Conservation (phyloP, 2,329 filamentous ascomycete genomes). For the Colletotrichum cereale region DNA sequence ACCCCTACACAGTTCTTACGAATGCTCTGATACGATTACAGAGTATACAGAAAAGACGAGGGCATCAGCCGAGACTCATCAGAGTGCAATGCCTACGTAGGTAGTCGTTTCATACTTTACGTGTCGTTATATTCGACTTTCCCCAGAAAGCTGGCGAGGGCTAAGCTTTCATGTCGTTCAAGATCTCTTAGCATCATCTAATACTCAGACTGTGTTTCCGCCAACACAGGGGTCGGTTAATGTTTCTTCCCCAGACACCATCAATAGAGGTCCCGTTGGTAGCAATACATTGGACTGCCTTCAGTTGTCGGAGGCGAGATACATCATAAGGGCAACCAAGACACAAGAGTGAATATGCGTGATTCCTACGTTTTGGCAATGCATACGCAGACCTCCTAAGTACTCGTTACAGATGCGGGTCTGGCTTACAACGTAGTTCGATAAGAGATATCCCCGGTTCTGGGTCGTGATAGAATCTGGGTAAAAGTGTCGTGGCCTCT, state of each 20-base stretch:
- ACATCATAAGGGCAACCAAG: not conserved
- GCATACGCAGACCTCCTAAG: not conserved
- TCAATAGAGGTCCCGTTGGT: not conserved
- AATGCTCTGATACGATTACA: not conserved
- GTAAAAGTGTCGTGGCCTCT: not conserved
- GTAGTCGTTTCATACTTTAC: not conserved
- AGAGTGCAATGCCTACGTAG: not conserved
- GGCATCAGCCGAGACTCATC: too few relatives aligned
- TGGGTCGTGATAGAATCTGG: not conserved
- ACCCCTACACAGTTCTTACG: not conserved
- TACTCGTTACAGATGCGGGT: not conserved
- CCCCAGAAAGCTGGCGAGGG: not conserved
- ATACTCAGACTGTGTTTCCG: not conserved
- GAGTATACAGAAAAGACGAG: not conserved
- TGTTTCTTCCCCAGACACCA: not conserved
- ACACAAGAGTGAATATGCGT: not conserved
- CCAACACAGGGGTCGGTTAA: not conserved
- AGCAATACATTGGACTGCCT: not conserved
- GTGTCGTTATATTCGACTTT: not conserved
- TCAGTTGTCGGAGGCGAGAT: too few relatives aligned
- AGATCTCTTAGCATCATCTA: not conserved
- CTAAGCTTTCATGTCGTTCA: not conserved
- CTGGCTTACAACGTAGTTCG: not conserved
- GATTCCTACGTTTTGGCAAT: not conserved
- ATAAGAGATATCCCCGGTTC: not conserved